Evolutionary conservation across 371 early-diverging fungal species (phyloP), one percentile per base, ranked within the genome.

Genomic region (Mucor saturninus): DNA sequence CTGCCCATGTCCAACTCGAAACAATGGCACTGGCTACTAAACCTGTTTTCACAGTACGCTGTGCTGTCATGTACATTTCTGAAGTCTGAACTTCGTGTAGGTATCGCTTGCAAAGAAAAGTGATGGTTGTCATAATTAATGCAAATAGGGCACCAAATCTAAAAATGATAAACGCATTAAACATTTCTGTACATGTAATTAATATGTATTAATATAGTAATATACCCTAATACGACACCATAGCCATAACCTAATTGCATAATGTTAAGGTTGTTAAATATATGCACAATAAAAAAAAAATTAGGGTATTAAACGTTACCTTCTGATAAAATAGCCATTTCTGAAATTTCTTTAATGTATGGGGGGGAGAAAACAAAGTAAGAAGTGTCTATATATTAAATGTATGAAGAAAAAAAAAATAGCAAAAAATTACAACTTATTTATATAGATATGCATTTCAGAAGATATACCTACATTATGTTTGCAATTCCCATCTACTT

Each of bases 1-100:
- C 66, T 37, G 61, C 61, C 60, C 60, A 60, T 32, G 53, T 60
- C 68, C 68, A 68, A 37, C 55, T 54, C n/a, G 64, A 65, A 1
- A 90, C 90, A 59, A 89, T 83, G 3, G 89, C 90, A 56, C 85
- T 81, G 2, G 90, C 90, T n/a, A 84, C 84, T 2, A 90, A 72
- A 53, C 90, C 90, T 2, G 86, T 83, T 71, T 87, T 88, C 35
- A 89, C 82, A 13, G 71, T 78, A 39, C 90, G 74, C 21, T 84
- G 76, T 2, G 88, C 89, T 1, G 90, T 87, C 84, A 83, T 87
- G 62, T 83, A 90, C 73, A 82, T 86, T 73, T 89, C 90, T 9
- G 85, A 83, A 5, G 86, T 83, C 59, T 86, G 78, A 26, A 75
- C 75, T 68, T 89, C 90, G 26, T 77, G 72, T 15, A 86, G 61